A percentile compares a stretch with the other conserved stretches of the same genome.
Evolutionary conservation across 179 eudicot species (phyloP).

Genomic region (Sideroxylon spinosum): DNA sequence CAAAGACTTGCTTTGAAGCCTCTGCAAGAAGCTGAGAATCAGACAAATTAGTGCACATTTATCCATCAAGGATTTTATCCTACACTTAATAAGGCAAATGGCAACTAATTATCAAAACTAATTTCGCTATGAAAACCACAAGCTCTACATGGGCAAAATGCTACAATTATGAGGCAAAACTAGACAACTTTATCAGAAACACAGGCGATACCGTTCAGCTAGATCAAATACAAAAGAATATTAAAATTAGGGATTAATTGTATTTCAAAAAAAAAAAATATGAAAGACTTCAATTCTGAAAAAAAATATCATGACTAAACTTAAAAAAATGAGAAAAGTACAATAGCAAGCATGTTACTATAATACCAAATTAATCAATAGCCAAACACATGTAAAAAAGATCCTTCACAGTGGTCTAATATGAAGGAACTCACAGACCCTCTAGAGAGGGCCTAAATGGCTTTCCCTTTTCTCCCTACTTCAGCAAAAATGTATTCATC

Average conservation of each 20-base stretch:
- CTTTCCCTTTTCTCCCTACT: neutral
- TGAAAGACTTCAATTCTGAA: neutral
- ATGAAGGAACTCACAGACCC: neutral
- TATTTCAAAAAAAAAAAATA: neutral
- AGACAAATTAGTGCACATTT: slow-evolving; percentile 28
- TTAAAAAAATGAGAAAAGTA: neutral
- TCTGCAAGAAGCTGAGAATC: slow-evolving; percentile 84
- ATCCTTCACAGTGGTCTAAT: neutral
- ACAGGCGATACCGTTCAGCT: neutral
- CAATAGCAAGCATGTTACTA: neutral
- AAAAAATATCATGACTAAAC: neutral
- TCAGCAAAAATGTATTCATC: neutral
- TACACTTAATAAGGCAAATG: neutral
- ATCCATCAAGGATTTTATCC: neutral
- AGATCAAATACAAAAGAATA: neutral
- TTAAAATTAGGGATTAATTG: neutral
- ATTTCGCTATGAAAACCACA: too few relatives aligned
- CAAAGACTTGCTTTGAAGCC: slow-evolving; percentile 66
- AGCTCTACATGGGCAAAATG: neutral
- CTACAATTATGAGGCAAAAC: neutral
- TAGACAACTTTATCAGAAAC: neutral
- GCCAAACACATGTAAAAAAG: neutral
- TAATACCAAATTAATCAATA: neutral
- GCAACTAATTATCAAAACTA: neutral
- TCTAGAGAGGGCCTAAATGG: neutral